Percentiles rank a stretch among this genome's conserved stretches.
phyloP scores from a whole-genome alignment of 106 monocot genomes.

The Acorus calamus region DNA sequence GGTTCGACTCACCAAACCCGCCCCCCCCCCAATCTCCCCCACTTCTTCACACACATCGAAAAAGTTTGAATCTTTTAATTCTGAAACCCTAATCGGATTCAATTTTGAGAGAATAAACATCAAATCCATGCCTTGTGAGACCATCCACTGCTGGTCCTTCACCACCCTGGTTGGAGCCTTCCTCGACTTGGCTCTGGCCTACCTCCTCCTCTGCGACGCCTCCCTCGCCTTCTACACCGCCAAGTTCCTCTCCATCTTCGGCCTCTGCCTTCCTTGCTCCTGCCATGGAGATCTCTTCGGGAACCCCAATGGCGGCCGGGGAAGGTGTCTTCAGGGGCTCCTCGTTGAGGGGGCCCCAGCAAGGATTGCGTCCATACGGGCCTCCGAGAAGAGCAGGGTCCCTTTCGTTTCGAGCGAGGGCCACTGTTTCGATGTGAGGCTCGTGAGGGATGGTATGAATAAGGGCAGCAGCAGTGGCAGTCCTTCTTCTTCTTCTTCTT shows the following conservation, averaged over 20 bases:
- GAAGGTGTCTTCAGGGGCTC: slow-evolving; percentile 16
- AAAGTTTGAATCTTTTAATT: no score
- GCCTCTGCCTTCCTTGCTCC: slow-evolving; percentile 51
- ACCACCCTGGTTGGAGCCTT: slow-evolving; percentile 44
- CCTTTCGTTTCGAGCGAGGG: slow-evolving; percentile 23
- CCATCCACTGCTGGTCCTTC: slow-evolving; percentile 38
- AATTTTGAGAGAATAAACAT: no score
- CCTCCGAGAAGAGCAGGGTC: slow-evolving; percentile 10
- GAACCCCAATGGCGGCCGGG: background rate
- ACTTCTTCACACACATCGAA: no score
- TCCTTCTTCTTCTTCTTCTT: no score
- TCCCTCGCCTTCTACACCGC: slow-evolving; percentile 31
- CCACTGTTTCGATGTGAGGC: slow-evolving; percentile 6
- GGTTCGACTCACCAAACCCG: no score
- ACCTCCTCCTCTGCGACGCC: slow-evolving; percentile 53
- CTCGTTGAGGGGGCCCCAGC: slow-evolving; percentile 4
- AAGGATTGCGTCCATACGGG: slow-evolving; percentile 12
- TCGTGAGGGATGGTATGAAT: background rate
- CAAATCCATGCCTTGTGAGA: slow-evolving; percentile 8
- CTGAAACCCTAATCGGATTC: no score
- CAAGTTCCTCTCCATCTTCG: slow-evolving; percentile 44
- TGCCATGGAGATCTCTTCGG: slow-evolving; percentile 15
- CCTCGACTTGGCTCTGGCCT: slow-evolving; percentile 55
- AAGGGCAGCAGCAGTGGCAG: background rate
- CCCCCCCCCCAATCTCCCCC: no score